Conservation (phyloP, 192 early-diverging fungal genomes). For the Entrophospora sp. region DNA sequence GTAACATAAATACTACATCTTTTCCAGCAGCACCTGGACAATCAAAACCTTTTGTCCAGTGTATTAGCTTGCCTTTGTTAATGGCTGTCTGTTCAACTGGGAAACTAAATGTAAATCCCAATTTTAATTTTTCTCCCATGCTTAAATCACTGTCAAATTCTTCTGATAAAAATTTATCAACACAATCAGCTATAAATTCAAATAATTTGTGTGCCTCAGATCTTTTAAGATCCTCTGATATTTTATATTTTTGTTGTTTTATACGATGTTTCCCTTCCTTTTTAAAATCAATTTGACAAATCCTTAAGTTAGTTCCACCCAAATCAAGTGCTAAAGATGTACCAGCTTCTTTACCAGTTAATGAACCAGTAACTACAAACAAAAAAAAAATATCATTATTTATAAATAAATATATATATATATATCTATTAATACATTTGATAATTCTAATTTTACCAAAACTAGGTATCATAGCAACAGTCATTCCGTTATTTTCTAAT, state of each 20-base stretch:
- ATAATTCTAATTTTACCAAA: conserved; percentile 44
- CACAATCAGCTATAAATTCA: conserved; percentile 87
- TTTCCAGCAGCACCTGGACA: conserved; percentile 66
- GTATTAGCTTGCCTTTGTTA: conserved; percentile 52
- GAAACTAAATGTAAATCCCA: conserved; percentile 96
- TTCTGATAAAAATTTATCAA: conserved; percentile 64
- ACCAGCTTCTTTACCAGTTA: conserved; percentile 80
- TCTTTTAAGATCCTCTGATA: conserved; percentile 56
- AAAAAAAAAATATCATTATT: background rate
- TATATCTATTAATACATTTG: background rate
- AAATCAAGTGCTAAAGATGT: conserved; percentile 88
- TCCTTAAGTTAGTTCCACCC: conserved; percentile 92
- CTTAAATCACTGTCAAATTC: conserved; percentile 22
- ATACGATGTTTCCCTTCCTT: conserved; percentile 63
- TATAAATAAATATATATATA: background rate
- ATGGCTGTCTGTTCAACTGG: conserved; percentile 81
- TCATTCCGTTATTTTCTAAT: conserved; percentile 44
- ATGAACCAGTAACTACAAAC: conserved; percentile 69
- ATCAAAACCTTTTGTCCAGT: conserved; percentile 89
- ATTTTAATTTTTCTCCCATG: conserved; percentile 29
- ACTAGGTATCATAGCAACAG: conserved; percentile 83
- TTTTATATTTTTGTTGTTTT: conserved; percentile 69
- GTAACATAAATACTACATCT: conserved; percentile 76
- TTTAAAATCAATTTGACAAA: conserved; percentile 73
- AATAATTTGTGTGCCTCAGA: conserved; percentile 30